Base-by-base conservation (phyloP, 345 rosid genomes). In the Rubroshorea leprosula region DNA sequence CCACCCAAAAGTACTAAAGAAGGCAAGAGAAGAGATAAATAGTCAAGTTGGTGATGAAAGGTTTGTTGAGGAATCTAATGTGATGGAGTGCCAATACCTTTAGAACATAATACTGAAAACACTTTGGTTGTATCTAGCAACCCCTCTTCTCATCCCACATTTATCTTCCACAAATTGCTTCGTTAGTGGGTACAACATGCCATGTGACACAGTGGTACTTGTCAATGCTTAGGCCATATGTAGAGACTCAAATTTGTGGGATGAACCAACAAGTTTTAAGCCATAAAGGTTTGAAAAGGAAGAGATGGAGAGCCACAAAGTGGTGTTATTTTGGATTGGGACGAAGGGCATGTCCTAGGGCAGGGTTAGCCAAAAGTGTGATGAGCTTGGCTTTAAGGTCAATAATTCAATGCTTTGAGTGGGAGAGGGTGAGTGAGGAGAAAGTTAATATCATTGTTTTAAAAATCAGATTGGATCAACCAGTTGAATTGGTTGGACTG, bases 371-470 rank as follows among this genome's bases (percentile, higher is more conserved):
- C 4, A 54, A 31, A 0, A 26, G 64, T 14, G 7, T 35, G 45
- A 22, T 60, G 47, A 54, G 46, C 1, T 13, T 60, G 24, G 11
- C 64, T 35, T 15, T 60, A 17, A 55, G 64, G 4, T 60, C 64
- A 1, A 14, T 60, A 47, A 21, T 60, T 49, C 64, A 60, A 17
- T 60, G 64, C 64, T 60, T 60, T 49, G 55, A 60, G 1, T 60
- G 64, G 64, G 29, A 35, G 6, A 60, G 31, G 31, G 31, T 60
- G 22, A 24, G 52, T 35, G 64, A 39, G 3, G 43, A 35, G 26
- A 29, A 31, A 31, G 4, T 60, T 49, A 48, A 60, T 13, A 60
- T 74, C 74, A 23, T 24, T 0, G 74, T n/a, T n/a, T n/a, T n/a
- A n/a, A n/a, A n/a, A n/a, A n/a, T n/a, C n/a, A n/a, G n/a, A n/a